Conservation (phyloP, 768 basidiomycete species). For the Tulasnella sp. region DNA sequence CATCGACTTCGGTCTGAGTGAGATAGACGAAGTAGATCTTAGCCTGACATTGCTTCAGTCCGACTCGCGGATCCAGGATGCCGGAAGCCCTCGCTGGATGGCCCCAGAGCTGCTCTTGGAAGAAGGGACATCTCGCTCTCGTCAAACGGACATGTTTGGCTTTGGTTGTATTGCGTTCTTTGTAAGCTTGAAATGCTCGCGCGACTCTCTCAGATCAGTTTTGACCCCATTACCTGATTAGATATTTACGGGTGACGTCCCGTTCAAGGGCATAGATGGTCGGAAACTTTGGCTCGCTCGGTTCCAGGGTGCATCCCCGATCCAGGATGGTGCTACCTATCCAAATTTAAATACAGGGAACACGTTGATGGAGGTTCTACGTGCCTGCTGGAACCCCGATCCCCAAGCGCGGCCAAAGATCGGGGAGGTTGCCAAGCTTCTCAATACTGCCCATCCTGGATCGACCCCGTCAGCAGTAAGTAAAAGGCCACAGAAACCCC, state of each 20-base stretch:
- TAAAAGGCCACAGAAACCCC: too few species aligned
- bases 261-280: not conserved
- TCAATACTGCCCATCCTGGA: too few species aligned
- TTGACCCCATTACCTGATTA: not conserved
- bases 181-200: not conserved
- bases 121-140: not conserved
- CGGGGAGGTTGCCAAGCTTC: not conserved
- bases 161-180: not conserved
- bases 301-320: not conserved
- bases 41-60: not conserved
- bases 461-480: too few species aligned
- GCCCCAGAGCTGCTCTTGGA: not conserved
- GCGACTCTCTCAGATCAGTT: not conserved
- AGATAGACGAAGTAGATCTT: not conserved
- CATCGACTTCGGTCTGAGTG: not conserved
- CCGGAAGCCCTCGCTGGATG: not conserved
- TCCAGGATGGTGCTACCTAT: not conserved
- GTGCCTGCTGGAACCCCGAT: not conserved
- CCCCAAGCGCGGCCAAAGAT: not conserved
- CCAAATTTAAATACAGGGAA: not conserved
- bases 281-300: not conserved
- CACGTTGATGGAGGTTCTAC: not conserved
- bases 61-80: not conserved
- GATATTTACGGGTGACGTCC: not conserved
- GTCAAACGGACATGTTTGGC: not conserved